Evolutionary conservation across 495 filamentous ascomycete species (phyloP).

Genomic region (Neurospora sublineolata): DNA sequence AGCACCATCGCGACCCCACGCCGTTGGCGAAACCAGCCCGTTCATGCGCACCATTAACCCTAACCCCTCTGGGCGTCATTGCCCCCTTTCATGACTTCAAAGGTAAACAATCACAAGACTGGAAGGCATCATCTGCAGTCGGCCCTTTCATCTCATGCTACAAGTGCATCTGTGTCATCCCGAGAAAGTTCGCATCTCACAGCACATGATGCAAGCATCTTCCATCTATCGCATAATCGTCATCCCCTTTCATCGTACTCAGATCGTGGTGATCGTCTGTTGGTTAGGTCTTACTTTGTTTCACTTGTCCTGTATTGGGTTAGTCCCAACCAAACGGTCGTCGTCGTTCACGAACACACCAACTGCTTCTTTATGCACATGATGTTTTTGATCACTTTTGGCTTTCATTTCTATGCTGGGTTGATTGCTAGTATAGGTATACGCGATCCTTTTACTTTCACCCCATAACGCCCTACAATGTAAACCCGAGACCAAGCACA

Average conservation of each 20-base stretch:
- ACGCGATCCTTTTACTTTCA: background rate
- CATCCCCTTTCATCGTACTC: background rate
- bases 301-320: background rate
- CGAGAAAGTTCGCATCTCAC: background rate
- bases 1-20: background rate
- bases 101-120: background rate
- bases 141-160: background rate
- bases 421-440: background rate
- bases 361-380: background rate
- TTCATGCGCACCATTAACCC: background rate
- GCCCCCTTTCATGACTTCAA: background rate
- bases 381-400: background rate
- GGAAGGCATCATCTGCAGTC: background rate
- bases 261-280: background rate
- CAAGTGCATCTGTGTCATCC: background rate
- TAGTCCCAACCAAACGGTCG: background rate
- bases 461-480: background rate
- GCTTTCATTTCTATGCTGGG: background rate
- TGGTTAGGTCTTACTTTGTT: background rate
- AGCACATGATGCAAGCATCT: background rate
- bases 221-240: background rate
- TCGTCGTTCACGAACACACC: background rate
- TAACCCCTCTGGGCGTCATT: background rate
- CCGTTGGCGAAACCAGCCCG: background rate
- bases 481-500: background rate